Evolutionary conservation across 345 rosid species (phyloP).

Genomic region (Salix dunnii): DNA sequence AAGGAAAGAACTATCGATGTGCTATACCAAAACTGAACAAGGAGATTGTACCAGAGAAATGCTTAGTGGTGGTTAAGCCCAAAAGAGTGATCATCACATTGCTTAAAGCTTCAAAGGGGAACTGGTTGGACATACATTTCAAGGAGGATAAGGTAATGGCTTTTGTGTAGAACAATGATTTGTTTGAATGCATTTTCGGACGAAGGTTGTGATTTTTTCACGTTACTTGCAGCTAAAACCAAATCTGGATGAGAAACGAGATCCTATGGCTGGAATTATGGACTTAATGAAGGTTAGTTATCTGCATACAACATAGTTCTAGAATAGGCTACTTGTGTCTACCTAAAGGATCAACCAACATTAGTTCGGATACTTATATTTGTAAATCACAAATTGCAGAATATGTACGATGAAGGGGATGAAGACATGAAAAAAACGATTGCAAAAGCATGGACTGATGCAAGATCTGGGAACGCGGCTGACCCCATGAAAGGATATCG

Average conservation of each 20-base stretch:
- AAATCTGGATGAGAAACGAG: conserved; percentile 58
- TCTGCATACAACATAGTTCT: too few relatives aligned
- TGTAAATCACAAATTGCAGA: conserved; percentile 33
- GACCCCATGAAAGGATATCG: conserved; percentile 58
- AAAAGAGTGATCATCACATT: conserved; percentile 58
- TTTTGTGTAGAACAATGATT: neutral
- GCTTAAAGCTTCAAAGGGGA: conserved; percentile 73
- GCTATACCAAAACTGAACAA: conserved; percentile 64
- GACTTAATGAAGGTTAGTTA: conserved; percentile 77
- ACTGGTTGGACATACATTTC: conserved; percentile 80
- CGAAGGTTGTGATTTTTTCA: neutral
- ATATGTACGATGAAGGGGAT: conserved; percentile 94
- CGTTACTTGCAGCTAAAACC: conserved; percentile 63
- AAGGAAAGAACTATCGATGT: conserved; percentile 79
- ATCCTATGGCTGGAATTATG: conserved; percentile 99
- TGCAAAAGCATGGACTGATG: conserved; percentile 98
- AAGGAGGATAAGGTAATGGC: conserved; percentile 82
- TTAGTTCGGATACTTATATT: neutral
- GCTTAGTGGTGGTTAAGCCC: conserved; percentile 73
- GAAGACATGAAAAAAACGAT: conserved; percentile 91
- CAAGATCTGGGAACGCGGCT: conserved; percentile 80
- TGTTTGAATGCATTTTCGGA: neutral
- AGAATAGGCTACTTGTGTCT: too few relatives aligned
- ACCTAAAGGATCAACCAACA: neutral
- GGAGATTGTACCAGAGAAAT: conserved; percentile 78